Percentiles rank a stretch among this genome's conserved stretches.
These are phyloP conservation scores for Bolboschoenoplectus hybrid DNA, from an alignment of 202 grass and related monocot genomes.

Conservation along the genomic window DNA sequence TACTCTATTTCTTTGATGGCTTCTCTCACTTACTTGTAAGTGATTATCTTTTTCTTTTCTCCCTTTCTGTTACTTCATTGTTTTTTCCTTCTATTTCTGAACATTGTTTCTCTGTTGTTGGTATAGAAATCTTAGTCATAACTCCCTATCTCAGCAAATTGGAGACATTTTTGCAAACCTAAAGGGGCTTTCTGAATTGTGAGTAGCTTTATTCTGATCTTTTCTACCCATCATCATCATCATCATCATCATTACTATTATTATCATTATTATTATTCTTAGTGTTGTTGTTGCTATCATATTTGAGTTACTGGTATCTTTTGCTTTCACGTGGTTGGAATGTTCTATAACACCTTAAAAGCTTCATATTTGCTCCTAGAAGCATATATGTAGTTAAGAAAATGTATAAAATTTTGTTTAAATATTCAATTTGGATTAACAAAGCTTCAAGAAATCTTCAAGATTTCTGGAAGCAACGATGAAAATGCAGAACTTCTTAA, in stretches of 20 bases:
- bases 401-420: neutral
- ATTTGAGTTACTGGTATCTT: neutral
- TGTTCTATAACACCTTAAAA: neutral
- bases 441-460: neutral
- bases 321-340: conserved; percentile 1
- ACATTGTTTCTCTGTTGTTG: conserved; percentile 27
- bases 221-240: conserved; percentile 18
- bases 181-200: conserved; percentile 77
- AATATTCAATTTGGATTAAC: neutral
- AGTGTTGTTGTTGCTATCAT: neutral
- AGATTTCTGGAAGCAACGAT: conserved; percentile 9
- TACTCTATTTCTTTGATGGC: conserved; percentile 79
- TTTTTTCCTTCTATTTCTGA: conserved; percentile 39
- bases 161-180: conserved; percentile 78
- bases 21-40: conserved; percentile 90
- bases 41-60: conserved; percentile 22
- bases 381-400: neutral
- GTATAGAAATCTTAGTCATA: conserved; percentile 93
- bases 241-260: too few species aligned
- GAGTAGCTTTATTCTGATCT: conserved; percentile 50
- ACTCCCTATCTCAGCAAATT: conserved; percentile 61
- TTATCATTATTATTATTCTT: conserved; percentile 24
- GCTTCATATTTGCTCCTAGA: neutral
- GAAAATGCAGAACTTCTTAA: conserved; percentile 3
- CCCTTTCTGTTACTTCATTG: neutral